phyloP scores from a whole-genome alignment of 2,329 filamentous ascomycete species.

The Penicillium italicum region DNA sequence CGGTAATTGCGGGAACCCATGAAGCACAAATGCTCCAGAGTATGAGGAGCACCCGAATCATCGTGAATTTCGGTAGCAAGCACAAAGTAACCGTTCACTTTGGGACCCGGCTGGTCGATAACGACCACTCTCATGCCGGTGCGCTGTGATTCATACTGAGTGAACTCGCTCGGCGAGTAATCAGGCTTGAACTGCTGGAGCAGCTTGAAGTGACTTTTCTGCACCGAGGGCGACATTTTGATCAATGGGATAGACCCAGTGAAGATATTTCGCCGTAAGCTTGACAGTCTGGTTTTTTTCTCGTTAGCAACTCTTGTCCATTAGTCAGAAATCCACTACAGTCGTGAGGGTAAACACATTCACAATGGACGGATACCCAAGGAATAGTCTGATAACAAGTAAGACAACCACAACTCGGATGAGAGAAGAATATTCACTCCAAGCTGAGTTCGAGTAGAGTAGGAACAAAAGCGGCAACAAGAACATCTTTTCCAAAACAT shows the following conservation, averaged over 20 bases:
- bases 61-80: slow-evolving; percentile 96
- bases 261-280: slow-evolving; percentile 19
- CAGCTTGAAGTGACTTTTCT: slow-evolving; percentile 66
- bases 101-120: slow-evolving; percentile 89
- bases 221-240: slow-evolving; percentile 55
- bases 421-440: neutral
- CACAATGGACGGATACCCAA: neutral
- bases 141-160: slow-evolving; percentile 90
- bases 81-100: slow-evolving; percentile 90
- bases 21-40: slow-evolving; percentile 76
- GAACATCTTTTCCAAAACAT: neutral
- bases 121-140: slow-evolving; percentile 95
- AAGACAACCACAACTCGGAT: neutral
- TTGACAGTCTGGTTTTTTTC: slow-evolving; percentile 18
- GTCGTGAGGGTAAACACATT: neutral
- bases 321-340: neutral
- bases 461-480: neutral
- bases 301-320: slow-evolving; percentile 16
- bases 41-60: slow-evolving; percentile 88
- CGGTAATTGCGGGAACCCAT: slow-evolving; percentile 91
- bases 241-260: slow-evolving; percentile 21
- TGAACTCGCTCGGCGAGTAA: slow-evolving; percentile 83
- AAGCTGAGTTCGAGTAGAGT: neutral
- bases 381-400: neutral
- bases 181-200: slow-evolving; percentile 83